Percentiles rank a stretch among this genome's conserved stretches.
phyloP scores from a whole-genome alignment of 2,329 filamentous ascomycete genomes.

The Botrytis fabae region DNA sequence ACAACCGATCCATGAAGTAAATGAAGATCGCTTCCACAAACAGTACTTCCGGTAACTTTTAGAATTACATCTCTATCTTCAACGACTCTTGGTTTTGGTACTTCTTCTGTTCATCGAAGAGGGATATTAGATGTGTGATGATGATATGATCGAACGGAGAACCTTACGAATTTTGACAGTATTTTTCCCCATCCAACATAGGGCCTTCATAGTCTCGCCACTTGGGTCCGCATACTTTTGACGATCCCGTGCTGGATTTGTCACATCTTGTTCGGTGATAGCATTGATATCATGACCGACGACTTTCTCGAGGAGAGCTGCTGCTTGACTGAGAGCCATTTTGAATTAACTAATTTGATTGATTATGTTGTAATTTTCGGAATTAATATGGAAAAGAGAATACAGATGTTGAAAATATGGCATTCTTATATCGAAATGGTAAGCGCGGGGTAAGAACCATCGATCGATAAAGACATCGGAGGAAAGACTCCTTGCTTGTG shows the following conservation, averaged over 20 bases:
- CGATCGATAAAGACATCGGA: not conserved
- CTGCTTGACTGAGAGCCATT: slow-evolving; percentile 66
- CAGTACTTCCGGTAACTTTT: slow-evolving; percentile 59
- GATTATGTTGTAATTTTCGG: not conserved
- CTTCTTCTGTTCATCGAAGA: slow-evolving; percentile 50
- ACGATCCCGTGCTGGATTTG: slow-evolving; percentile 58
- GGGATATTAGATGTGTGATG: not conserved
- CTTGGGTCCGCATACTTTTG: slow-evolving; percentile 51
- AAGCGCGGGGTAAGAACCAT: not conserved
- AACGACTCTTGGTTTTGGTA: slow-evolving; percentile 68
- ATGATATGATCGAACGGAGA: slow-evolving; percentile 1
- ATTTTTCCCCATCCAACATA: slow-evolving; percentile 82
- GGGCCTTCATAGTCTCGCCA: slow-evolving; percentile 71
- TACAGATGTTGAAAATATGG: not conserved
- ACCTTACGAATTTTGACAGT: slow-evolving; percentile 63
- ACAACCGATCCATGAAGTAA: slow-evolving; percentile 44
- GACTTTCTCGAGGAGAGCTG: slow-evolving; percentile 63
- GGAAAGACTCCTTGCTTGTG: not conserved
- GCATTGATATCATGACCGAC: slow-evolving; percentile 68
- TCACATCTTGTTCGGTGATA: slow-evolving; percentile 66
- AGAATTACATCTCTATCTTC: slow-evolving; percentile 77
- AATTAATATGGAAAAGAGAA: not conserved
- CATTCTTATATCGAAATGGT: not conserved
- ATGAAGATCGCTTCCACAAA: slow-evolving; percentile 44
- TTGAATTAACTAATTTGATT: slow-evolving; percentile 26